Evolutionary conservation across 2,329 filamentous ascomycete species (phyloP).

Genomic region (Fusarium annulatum): DNA sequence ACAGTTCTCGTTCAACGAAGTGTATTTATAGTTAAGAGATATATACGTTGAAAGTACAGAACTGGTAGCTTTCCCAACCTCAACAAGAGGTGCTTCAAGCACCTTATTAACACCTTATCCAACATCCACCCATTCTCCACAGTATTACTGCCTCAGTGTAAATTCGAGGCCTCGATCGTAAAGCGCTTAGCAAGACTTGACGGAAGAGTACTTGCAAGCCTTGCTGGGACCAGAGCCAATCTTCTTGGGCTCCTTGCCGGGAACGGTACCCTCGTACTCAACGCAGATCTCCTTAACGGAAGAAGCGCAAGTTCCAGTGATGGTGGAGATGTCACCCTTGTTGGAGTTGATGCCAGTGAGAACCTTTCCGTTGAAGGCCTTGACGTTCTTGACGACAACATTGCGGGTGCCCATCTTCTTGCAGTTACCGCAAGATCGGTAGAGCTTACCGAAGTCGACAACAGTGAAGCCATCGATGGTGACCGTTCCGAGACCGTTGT

Average conservation of each 20-base stretch:
- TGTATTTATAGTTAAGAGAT: conserved; percentile 10
- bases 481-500: conserved; percentile 41
- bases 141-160: not conserved
- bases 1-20: not conserved
- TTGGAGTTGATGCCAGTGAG: conserved; percentile 43
- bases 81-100: not conserved
- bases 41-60: conserved; percentile 1
- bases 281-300: conserved; percentile 40
- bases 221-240: conserved; percentile 35
- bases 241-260: conserved; percentile 44
- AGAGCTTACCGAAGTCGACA: conserved; percentile 43
- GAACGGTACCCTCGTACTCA: conserved; percentile 38
- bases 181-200: conserved; percentile 38
- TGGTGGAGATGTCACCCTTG: conserved; percentile 37
- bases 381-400: conserved; percentile 40
- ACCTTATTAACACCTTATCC: not conserved
- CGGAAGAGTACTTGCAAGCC: conserved; percentile 38
- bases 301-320: conserved; percentile 35
- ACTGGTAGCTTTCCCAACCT: not conserved
- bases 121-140: not conserved
- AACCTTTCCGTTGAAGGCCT: conserved; percentile 41
- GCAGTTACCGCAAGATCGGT: conserved; percentile 43
- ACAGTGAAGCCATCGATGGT: conserved; percentile 42
- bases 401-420: conserved; percentile 43
- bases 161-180: too few relatives aligned